Conservation (phyloP, 805 yeast genomes). For the Barnettozyma sucrosica region DNA sequence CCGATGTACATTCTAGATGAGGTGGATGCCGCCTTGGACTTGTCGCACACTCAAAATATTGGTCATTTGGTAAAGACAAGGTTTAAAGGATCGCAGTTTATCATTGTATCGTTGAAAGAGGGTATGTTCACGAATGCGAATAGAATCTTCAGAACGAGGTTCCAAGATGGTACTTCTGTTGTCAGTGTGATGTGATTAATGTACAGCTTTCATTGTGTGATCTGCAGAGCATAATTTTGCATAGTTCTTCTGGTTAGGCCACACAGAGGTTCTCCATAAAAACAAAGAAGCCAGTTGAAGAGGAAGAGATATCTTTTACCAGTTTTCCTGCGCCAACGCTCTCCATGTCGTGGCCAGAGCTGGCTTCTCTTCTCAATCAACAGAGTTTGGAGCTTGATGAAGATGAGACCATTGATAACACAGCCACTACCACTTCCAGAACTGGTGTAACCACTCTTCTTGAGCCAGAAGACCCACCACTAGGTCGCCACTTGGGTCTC, state of each 20-base stretch:
- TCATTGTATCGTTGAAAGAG: slow-evolving; percentile 93
- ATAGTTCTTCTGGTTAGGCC: neutral
- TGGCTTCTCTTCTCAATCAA: slow-evolving; percentile 2
- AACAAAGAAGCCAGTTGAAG: too few relatives aligned
- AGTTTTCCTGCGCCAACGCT: neutral
- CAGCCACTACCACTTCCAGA: neutral
- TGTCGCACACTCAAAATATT: slow-evolving; percentile 94
- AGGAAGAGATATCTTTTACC: too few relatives aligned
- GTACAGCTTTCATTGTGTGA: too few relatives aligned
- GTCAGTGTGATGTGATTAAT: slow-evolving; percentile 58
- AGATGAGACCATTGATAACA: slow-evolving; percentile 12
- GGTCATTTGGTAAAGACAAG: slow-evolving; percentile 94
- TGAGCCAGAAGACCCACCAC: slow-evolving; percentile 36
- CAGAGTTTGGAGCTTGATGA: slow-evolving; percentile 11
- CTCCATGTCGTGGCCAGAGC: neutral
- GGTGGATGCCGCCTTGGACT: slow-evolving; percentile 96
- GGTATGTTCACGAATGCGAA: slow-evolving; percentile 98
- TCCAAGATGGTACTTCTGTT: slow-evolving; percentile 94
- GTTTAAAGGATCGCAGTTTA: slow-evolving; percentile 93
- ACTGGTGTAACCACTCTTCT: slow-evolving; percentile 7
- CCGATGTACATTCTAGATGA: slow-evolving; percentile 98
- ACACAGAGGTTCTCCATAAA: neutral
- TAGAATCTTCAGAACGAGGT: slow-evolving; percentile 84
- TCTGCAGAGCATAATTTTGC: neutral
- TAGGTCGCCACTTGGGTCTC: slow-evolving; percentile 65